Evolutionary conservation across 768 basidiomycete species (phyloP), one percentile per base, ranked within the genome.

Genomic region (Lactarius hengduanensis): DNA sequence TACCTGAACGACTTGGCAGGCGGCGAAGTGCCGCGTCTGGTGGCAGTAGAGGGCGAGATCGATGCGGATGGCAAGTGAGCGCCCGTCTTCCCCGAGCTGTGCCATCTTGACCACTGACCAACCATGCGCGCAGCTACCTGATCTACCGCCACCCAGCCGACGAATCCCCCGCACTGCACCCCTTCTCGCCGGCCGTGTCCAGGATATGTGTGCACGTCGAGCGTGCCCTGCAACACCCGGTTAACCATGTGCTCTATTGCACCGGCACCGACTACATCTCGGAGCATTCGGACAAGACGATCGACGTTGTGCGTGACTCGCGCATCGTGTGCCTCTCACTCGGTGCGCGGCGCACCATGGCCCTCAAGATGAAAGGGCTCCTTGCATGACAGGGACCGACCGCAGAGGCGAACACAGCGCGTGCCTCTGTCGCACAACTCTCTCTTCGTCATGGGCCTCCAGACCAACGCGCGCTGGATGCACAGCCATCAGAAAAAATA

Each of bases 281-380:
- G 0, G 91, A 92, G 71, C 91, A 94, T 74, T 90, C 89, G 0
- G 91, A 94, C 76, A 94, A 94, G 77, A 94, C 91, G 6, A 83
- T 93, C 70, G 92, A 94, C 74, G 83, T 94, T 69, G 84, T 88
- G 4, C 84, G 81, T 15, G 87, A 85, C 38, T 89, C 90, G 7
- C 85, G 80, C 62, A 88, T 93, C 68, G 89, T 91, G 66, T 93
- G 93, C 66, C 87, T 93, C 68, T 90, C 88, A 71, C 79, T 93
- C 16, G 91, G 91, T 6, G 90, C 91, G 1, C 85, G 89, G 74
- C 84, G 91, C 40, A 78, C 82, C 20, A 92, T 93, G 90, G 87
- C 84, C 0, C 80, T 92, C n/a, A 83, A 86, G 30, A 73, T 81
- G 57, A 92, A 92, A 74, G 69, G 83, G 86, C 20, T 26, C 18